Evolutionary conservation across 2,329 filamentous ascomycete species (phyloP).

Genomic region (Aspergillus sclerotialis): DNA sequence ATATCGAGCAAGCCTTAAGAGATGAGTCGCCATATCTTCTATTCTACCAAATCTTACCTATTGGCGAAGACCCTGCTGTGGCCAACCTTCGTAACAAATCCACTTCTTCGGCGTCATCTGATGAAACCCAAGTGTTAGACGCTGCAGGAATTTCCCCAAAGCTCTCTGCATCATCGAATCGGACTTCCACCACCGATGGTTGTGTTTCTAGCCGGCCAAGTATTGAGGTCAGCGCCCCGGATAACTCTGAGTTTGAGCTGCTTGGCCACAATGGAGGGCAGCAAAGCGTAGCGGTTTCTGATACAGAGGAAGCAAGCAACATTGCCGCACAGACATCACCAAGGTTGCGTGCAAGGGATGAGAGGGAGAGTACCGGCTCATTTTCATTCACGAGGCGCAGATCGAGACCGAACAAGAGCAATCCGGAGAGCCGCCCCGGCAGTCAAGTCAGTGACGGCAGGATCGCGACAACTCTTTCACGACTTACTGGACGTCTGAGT

Average conservation of each 20-base stretch:
- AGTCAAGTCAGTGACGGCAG: constrained; percentile 31
- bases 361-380: constrained; percentile 12
- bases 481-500: constrained; percentile 26
- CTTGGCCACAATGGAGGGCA: constrained; percentile 14
- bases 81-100: constrained; percentile 28
- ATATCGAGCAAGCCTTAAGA: constrained; percentile 69
- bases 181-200: constrained; percentile 13
- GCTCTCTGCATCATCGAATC: constrained; percentile 10
- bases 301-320: constrained; percentile 9
- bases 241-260: constrained; percentile 13
- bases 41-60: constrained; percentile 90
- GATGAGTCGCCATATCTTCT: constrained; percentile 90
- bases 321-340: constrained; percentile 16
- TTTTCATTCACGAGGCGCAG: constrained; percentile 22
- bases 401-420: constrained; percentile 24
- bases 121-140: constrained; percentile 17
- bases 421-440: constrained; percentile 26
- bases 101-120: constrained; percentile 20
- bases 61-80: constrained; percentile 56
- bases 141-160: constrained; percentile 12
- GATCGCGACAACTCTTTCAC: constrained; percentile 28
- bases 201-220: constrained; percentile 26
- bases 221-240: constrained; percentile 29
- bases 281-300: constrained; percentile 22
- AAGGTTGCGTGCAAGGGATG: constrained; percentile 18